Evolutionary conservation across 768 basidiomycete genomes (phyloP).

Genomic region (Phlegmacium glaucopus): DNA sequence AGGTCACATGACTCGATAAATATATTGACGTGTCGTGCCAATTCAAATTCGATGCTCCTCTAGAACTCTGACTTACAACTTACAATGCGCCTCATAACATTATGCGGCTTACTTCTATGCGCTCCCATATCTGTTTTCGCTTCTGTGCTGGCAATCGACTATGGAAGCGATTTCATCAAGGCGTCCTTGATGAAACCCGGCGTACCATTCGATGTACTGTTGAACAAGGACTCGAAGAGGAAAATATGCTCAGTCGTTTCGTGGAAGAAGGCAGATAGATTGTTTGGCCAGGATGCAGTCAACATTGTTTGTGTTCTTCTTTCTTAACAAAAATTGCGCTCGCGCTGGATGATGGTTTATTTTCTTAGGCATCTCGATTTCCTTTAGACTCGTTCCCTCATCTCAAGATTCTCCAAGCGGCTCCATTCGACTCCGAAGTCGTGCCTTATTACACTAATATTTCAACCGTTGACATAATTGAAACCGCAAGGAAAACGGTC

Average conservation of each 20-base stretch:
- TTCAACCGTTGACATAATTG: slow-evolving; percentile 46
- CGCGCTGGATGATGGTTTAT: slow-evolving; percentile 1
- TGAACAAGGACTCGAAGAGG: slow-evolving; percentile 96
- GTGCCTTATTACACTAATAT: slow-evolving; percentile 59
- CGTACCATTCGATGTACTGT: slow-evolving; percentile 89
- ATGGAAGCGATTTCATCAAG: slow-evolving; percentile 97
- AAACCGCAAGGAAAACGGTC: slow-evolving; percentile 59
- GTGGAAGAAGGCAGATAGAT: slow-evolving; percentile 87
- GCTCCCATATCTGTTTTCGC: slow-evolving; percentile 50
- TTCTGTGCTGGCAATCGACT: slow-evolving; percentile 93
- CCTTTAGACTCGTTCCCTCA: slow-evolving; percentile 85
- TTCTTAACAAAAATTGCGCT: neutral
- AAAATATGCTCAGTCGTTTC: slow-evolving; percentile 89
- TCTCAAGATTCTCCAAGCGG: slow-evolving; percentile 80
- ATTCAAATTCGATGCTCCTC: too few relatives aligned
- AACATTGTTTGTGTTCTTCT: slow-evolving; percentile 62
- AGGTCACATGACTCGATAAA: too few relatives aligned
- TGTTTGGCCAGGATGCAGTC: slow-evolving; percentile 88
- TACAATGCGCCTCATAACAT: neutral
- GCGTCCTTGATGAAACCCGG: slow-evolving; percentile 94
- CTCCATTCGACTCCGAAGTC: slow-evolving; percentile 54
- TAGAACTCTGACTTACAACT: neutral
- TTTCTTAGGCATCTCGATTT: slow-evolving; percentile 80
- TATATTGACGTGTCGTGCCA: neutral
- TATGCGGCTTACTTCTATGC: neutral